Evolutionary conservation across 371 early-diverging fungal species (phyloP), one percentile per base, ranked within the genome.

Genomic region (Rhizomucor pusillus): DNA sequence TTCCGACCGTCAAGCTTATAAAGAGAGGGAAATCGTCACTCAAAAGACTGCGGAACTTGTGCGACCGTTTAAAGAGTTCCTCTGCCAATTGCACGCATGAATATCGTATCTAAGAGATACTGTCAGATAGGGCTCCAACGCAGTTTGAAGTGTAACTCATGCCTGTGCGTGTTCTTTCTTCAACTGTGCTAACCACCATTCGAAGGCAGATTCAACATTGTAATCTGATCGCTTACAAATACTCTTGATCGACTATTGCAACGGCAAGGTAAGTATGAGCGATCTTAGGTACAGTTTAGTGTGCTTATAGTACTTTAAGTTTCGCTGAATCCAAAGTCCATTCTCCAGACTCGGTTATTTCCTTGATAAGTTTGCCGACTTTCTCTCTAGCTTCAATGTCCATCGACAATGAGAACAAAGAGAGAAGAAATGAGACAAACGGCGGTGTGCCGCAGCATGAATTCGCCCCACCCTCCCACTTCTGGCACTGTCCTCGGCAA

Each of bases 111-210:
- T 85, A 51, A 13, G 20, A 16, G 25, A n/a, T 19, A 35, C n/a
- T n/a, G 49, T 49, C 35, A 18, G 1, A 36, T 29, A 3, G 18
- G 25, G 33, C 13, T 52, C 43, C 44, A 36, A 50, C 14, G 7
- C 23, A 9, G 9, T 19, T 34, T 23, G 7, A 10, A 23, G 14
- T 36, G 20, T 34, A 33, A n/a, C n/a, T 43, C 16, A 40, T 63
- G 81, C 82, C 73, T 87, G 87, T 10, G 90, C 74, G 63, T 89
- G 89, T 41, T 77, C 74, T 56, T 81, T 85, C 49, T 71, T 58
- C 37, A 88, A 61, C 46, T 82, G 80, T 16, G 63, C 63, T 53
- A 83, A 59, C 3, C 85, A 57, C 12, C 67, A 54, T 12, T 77
- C 61, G 57, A 80, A 86, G 0, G 74, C 71, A 3, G 51, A 46